These are phyloP conservation scores for Leonotis leonurus DNA, from an alignment of 257 asterid species.

Conservation along the genomic window DNA sequence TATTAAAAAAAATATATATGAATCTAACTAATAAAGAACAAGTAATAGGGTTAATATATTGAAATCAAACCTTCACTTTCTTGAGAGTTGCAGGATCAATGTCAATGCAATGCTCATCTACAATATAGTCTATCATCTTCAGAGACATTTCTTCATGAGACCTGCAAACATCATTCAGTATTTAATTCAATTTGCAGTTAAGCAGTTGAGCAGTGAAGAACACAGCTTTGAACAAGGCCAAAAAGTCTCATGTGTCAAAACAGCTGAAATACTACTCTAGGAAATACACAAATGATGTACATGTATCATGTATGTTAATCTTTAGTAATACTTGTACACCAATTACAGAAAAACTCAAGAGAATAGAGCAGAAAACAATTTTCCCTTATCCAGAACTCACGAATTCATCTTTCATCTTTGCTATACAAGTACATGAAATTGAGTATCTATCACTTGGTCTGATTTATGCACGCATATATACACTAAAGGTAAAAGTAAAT, in stretches of 20 bases:
- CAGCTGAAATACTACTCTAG: background rate
- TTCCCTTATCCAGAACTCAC: background rate
- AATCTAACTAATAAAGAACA: background rate
- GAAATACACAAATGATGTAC: too few relatives aligned
- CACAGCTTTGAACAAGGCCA: constrained; percentile 3
- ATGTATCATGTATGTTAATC: background rate
- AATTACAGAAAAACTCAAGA: background rate
- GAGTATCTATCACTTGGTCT: background rate
- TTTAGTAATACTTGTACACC: background rate
- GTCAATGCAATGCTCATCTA: constrained; percentile 74
- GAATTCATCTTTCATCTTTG: background rate
- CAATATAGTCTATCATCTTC: constrained; percentile 75
- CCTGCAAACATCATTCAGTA: constrained; percentile 41
- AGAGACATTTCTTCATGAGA: constrained; percentile 91
- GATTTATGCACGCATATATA: background rate
- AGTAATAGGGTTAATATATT: background rate
- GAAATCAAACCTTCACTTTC: constrained; percentile 60
- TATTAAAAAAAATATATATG: constrained; percentile 3
- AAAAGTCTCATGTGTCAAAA: background rate
- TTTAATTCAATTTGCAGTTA: constrained; percentile 11
- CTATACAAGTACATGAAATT: background rate
- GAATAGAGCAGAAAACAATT: background rate
- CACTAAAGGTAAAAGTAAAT: background rate
- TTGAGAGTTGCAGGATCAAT: constrained; percentile 44
- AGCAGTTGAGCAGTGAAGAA: background rate